A percentile compares a stretch with the other conserved stretches of the same genome.
Evolutionary conservation across 495 filamentous ascomycete genomes (phyloP).

Genomic region (Corynascus novoguineensis): DNA sequence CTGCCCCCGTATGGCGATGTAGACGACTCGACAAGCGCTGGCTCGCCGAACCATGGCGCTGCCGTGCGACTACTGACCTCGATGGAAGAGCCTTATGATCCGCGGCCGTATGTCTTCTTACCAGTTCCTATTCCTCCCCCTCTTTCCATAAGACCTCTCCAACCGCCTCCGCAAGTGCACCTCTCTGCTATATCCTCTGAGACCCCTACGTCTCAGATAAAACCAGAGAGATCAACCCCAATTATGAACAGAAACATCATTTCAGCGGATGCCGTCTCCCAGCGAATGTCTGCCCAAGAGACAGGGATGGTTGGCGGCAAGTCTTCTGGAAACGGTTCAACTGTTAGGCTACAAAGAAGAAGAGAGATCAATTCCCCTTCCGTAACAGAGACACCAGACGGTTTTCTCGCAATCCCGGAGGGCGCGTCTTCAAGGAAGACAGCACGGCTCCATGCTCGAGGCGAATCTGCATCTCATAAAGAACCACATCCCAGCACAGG

Average conservation of each 20-base stretch:
- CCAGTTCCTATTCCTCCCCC: slow-evolving; percentile 29
- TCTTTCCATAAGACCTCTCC: slow-evolving; percentile 19
- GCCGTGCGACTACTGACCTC: slow-evolving; percentile 50
- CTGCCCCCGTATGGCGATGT: slow-evolving; percentile 47
- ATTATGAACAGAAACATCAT: background rate
- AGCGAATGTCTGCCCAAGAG: slow-evolving; percentile 5
- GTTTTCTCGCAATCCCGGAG: slow-evolving; percentile 41
- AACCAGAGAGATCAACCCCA: background rate
- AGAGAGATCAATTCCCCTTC: slow-evolving; percentile 13
- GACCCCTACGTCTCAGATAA: slow-evolving; percentile 3
- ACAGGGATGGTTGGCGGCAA: slow-evolving; percentile 2
- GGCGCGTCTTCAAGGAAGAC: slow-evolving; percentile 41
- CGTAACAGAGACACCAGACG: background rate
- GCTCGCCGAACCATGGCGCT: slow-evolving; percentile 30
- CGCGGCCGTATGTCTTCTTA: slow-evolving; percentile 41
- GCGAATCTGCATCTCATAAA: slow-evolving; percentile 14
- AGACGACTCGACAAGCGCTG: slow-evolving; percentile 36
- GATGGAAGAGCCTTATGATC: slow-evolving; percentile 38
- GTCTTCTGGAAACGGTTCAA: slow-evolving; percentile 17
- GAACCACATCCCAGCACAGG: background rate
- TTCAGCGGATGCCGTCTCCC: slow-evolving; percentile 7
- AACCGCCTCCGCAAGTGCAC: slow-evolving; percentile 12
- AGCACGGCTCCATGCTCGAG: slow-evolving; percentile 26
- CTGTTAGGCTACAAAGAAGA: slow-evolving; percentile 45
- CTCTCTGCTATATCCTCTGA: background rate